Evolutionary conservation across 202 grass and related monocot genomes (phyloP).

Genomic region (Sporobolus alterniflorus): DNA sequence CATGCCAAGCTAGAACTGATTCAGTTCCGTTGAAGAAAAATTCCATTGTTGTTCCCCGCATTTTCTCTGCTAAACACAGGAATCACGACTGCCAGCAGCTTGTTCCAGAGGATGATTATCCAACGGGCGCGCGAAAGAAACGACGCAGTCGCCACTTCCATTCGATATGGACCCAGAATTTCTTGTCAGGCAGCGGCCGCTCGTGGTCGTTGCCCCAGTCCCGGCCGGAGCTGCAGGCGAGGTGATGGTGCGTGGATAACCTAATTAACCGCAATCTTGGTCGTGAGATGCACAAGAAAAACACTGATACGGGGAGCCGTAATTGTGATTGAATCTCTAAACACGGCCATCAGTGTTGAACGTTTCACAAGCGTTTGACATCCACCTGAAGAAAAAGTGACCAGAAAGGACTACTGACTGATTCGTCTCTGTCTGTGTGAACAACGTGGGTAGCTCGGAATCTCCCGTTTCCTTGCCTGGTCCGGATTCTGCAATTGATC

Average conservation of each 20-base stretch:
- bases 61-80: not conserved
- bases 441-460: constrained; percentile 17
- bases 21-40: not conserved
- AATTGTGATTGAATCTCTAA: not conserved
- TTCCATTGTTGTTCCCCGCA: not conserved
- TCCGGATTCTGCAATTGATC: not conserved
- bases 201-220: not conserved
- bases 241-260: constrained; percentile 15
- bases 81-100: too few species aligned
- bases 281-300: not conserved
- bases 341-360: constrained; percentile 3
- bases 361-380: not conserved
- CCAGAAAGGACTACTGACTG: not conserved
- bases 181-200: not conserved
- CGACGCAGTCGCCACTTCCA: not conserved
- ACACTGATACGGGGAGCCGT: not conserved
- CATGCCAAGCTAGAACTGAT: not conserved
- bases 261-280: constrained; percentile 21
- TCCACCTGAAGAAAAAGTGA: not conserved
- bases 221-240: not conserved
- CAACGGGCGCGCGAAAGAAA: not conserved
- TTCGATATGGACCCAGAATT: not conserved
- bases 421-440: constrained; percentile 35
- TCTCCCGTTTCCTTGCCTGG: constrained; percentile 23
- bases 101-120: too few species aligned